phyloP scores from a whole-genome alignment of 257 asterid species.

The Solanum bukasovii region DNA sequence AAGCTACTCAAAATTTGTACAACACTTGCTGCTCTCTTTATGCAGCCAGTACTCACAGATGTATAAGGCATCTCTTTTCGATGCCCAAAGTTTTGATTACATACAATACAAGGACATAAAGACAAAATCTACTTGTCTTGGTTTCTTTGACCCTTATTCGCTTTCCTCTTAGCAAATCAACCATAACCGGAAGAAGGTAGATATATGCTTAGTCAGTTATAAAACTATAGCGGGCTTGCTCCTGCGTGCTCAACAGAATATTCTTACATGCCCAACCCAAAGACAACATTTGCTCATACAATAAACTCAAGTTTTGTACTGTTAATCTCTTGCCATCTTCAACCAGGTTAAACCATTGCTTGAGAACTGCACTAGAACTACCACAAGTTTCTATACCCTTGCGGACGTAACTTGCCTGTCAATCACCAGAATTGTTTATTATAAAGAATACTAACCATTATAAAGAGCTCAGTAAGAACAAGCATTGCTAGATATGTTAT shows the following conservation, averaged over 20 bases:
- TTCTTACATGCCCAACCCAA: constrained; percentile 66
- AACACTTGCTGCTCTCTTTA: background rate
- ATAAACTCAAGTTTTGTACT: constrained; percentile 4
- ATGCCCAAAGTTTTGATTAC: background rate
- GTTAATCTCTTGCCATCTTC: constrained; percentile 55
- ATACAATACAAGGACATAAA: background rate
- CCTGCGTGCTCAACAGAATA: constrained; percentile 61
- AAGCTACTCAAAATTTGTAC: background rate
- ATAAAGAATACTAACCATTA: background rate
- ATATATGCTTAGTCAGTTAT: constrained; percentile 18
- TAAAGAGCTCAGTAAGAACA: background rate
- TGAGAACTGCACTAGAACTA: constrained; percentile 9
- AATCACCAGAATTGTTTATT: background rate
- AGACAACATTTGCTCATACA: constrained; percentile 43
- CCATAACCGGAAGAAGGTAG: background rate
- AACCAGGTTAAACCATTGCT: constrained; percentile 47
- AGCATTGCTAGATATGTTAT: background rate
- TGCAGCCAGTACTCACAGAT: background rate
- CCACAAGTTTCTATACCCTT: constrained; percentile 25
- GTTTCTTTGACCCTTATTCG: background rate
- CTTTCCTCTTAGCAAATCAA: background rate
- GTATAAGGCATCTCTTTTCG: background rate
- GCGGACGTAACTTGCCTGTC: constrained; percentile 62
- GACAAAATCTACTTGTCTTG: background rate
- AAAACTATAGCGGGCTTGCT: constrained; percentile 61